Evolutionary conservation across 1,284 basidiomycete species (phyloP), one percentile per base, ranked within the genome.

Genomic region (Tilletia caries): DNA sequence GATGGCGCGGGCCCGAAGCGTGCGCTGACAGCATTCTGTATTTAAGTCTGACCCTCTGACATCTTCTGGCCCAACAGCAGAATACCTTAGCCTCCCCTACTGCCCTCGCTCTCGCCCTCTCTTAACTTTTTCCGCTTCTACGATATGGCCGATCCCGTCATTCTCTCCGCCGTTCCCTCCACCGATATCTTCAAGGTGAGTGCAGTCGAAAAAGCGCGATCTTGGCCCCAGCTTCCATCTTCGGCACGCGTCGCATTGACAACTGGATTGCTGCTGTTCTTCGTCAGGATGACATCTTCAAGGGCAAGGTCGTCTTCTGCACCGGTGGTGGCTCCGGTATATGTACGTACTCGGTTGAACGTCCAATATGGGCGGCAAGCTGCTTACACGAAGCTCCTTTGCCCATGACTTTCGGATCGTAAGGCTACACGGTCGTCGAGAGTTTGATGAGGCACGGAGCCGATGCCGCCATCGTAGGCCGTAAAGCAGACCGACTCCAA

Each of bases 281-380:
- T 33, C 23, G 58, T 15, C 58, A 62, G 58, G 58, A 86, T 2
- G 90, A 92, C 77, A 86, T 96, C 48, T 96, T 96, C 88, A 89
- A 89, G 75, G 93, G 92, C 77, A 96, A 95, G 83, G 93, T 97
- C 15, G 87, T 95, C 23, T 95, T 98, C 85, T 93, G 91, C 84
- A 96, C 93, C 0, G 79, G 82, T 34, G 82, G 82, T 25, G 83
- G 82, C 0, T 78, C 78, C 1, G 95, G 95, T 13, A 98, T 98
- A 84, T 94, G 95, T 85, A n/a, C n/a, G n/a, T n/a, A n/a, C n/a
- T n/a, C n/a, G n/a, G n/a, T n/a, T n/a, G 89, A 91, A 90, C 46
- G 88, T 15, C 8, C 15, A 46, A 48, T 32, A 37, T 20, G 12
- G 5, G 37, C 37, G 52, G 15, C 18, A 15, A 6, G n/a, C 25